Percentiles rank a stretch among this genome's conserved stretches.
These are phyloP conservation scores for Babjeviella inositovora DNA, from an alignment of 805 yeast species.

Conservation along the genomic window DNA sequence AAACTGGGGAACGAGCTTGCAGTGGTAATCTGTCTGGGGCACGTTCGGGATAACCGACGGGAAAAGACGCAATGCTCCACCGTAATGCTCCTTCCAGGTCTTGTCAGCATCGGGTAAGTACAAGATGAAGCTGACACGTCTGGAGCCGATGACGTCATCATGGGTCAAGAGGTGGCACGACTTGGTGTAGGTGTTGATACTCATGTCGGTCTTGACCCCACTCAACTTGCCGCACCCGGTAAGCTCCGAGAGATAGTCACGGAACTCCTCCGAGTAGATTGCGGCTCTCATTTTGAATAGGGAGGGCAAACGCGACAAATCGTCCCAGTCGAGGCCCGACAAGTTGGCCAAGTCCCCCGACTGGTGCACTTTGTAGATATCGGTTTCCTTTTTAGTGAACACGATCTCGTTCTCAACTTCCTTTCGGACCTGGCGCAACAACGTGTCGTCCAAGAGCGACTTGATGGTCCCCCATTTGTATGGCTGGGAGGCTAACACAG, in stretches of 20 bases:
- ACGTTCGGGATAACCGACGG: conserved; percentile 82
- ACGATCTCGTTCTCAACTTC: conserved; percentile 77
- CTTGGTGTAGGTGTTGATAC: conserved; percentile 78
- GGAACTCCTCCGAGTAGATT: conserved; percentile 70
- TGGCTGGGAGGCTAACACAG: conserved; percentile 57
- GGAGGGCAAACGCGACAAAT: conserved; percentile 57
- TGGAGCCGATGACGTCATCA: conserved; percentile 93
- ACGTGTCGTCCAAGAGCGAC: conserved; percentile 56
- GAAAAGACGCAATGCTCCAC: conserved; percentile 81
- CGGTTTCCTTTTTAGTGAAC: conserved; percentile 93
- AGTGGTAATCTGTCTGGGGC: conserved; percentile 62
- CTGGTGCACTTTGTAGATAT: conserved; percentile 83
- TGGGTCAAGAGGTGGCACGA: conserved; percentile 92
- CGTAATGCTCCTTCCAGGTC: conserved; percentile 81
- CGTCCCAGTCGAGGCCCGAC: conserved; percentile 69
- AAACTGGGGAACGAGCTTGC: conserved; percentile 76
- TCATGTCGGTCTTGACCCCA: conserved; percentile 85
- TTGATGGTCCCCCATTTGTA: conserved; percentile 82
- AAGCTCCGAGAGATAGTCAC: conserved; percentile 61
- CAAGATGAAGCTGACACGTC: conserved; percentile 84
- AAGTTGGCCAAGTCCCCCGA: conserved; percentile 87
- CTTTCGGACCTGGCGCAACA: conserved; percentile 64
- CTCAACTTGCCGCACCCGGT: conserved; percentile 83
- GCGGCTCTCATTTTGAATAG: conserved; percentile 72
- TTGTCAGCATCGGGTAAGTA: conserved; percentile 89